Conservation (phyloP, 306 rosid genomes). For the Sophora flavescens region DNA sequence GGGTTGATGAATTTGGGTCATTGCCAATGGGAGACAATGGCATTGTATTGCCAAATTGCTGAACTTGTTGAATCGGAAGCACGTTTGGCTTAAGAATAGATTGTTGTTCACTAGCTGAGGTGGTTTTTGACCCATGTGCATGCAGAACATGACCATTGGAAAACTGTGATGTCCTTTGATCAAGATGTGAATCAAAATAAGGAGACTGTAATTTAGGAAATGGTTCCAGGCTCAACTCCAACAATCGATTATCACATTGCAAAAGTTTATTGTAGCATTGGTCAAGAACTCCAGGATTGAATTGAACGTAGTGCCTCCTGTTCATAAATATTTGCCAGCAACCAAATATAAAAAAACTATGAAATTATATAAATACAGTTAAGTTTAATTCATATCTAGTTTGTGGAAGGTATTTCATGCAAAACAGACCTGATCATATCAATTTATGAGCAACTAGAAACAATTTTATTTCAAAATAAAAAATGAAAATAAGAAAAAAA, state of each 20-base stretch:
- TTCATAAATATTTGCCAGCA: not conserved
- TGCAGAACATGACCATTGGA: not conserved
- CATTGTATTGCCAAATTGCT: not conserved
- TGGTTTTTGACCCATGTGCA: not conserved
- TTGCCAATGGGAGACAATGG: not conserved
- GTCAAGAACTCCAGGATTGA: constrained; percentile 59
- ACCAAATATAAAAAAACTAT: not conserved
- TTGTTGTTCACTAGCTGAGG: not conserved
- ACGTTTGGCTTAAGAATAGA: not conserved
- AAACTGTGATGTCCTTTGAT: constrained; percentile 32
- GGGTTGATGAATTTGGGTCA: constrained; percentile 9
- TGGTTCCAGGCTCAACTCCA: constrained; percentile 42
- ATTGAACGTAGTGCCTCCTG: constrained; percentile 54
- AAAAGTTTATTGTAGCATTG: constrained; percentile 51
- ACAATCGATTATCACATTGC: constrained; percentile 48
- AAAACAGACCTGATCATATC: too few species aligned
- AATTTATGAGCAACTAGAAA: too few species aligned
- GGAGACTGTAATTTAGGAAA: constrained; percentile 52
- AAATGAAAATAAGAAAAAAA: too few species aligned
- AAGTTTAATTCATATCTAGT: too few species aligned
- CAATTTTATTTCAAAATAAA: too few species aligned
- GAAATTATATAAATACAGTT: not conserved
- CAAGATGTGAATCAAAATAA: constrained; percentile 46
- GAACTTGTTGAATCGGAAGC: not conserved
- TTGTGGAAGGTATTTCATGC: too few species aligned